phyloP scores from a whole-genome alignment of 2,329 filamentous ascomycete genomes.

The Bipolaris sorokiniana region DNA sequence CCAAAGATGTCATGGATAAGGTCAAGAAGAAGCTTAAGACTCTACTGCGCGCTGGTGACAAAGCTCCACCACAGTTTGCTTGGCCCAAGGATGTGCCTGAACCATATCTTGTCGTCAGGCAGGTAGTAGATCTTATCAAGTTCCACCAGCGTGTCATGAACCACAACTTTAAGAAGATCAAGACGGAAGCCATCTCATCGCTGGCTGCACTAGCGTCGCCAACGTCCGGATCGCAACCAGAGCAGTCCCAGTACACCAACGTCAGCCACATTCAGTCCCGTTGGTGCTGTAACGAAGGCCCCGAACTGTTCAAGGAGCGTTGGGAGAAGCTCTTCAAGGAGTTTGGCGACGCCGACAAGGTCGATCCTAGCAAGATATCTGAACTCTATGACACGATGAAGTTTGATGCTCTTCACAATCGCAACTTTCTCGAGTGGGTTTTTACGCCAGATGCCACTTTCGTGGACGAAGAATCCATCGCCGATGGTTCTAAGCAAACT shows the following conservation, averaged over 20 bases:
- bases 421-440: conserved; percentile 95
- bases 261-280: conserved; percentile 73
- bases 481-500: conserved; percentile 43
- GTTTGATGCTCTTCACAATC: conserved; percentile 96
- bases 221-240: conserved; percentile 43
- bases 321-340: conserved; percentile 99
- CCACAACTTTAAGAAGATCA: conserved; percentile 84
- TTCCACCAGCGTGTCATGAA: conserved; percentile 96
- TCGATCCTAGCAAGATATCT: conserved; percentile 97
- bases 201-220: conserved; percentile 54
- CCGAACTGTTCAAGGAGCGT: conserved; percentile 90
- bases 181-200: conserved; percentile 68
- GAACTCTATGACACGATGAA: conserved; percentile 99
- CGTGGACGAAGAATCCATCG: conserved; percentile 65
- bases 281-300: conserved; percentile 96
- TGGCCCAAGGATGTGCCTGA: conserved; percentile 96
- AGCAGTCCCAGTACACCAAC: conserved; percentile 46
- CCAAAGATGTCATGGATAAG: conserved; percentile 99
- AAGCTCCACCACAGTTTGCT: conserved; percentile 94
- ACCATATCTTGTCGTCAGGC: conserved; percentile 87
- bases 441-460: conserved; percentile 86
- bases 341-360: conserved; percentile 96
- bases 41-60: conserved; percentile 86
- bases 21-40: conserved; percentile 99
- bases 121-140: conserved; percentile 95